phyloP scores from a whole-genome alignment of 345 rosid species.

The Dipteronia dyeriana region DNA sequence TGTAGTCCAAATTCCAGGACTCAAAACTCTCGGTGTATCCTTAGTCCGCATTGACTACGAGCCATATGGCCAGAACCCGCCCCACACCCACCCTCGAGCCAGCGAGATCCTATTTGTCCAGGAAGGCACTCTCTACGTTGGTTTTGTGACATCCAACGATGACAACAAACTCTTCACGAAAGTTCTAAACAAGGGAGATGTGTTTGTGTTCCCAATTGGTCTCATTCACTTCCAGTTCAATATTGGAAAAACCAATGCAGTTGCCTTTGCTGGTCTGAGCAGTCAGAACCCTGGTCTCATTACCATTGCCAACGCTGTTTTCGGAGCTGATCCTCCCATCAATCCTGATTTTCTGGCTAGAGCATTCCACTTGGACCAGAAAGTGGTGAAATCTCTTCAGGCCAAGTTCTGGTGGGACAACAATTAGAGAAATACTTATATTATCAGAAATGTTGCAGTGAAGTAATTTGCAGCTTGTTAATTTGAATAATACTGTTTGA shows the following conservation, averaged over 20 bases:
- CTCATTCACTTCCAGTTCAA: slow-evolving; percentile 37
- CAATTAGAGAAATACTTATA: not conserved
- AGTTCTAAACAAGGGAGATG: slow-evolving; percentile 29
- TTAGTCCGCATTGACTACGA: slow-evolving; percentile 31
- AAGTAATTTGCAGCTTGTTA: no score
- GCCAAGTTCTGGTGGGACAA: slow-evolving; percentile 15
- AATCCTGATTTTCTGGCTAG: slow-evolving; percentile 23
- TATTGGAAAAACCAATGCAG: slow-evolving; percentile 26
- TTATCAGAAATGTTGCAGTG: no score
- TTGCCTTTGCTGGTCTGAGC: slow-evolving; percentile 23
- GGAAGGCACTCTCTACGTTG: slow-evolving; percentile 25
- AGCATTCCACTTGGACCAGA: slow-evolving; percentile 27
- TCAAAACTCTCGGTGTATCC: slow-evolving; percentile 35
- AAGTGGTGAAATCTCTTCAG: slow-evolving; percentile 19
- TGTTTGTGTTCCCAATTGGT: slow-evolving; percentile 38
- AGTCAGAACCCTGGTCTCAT: slow-evolving; percentile 36
- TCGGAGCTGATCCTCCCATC: slow-evolving; percentile 28
- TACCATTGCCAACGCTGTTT: slow-evolving; percentile 25
- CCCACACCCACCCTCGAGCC: slow-evolving; percentile 34
- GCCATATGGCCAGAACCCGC: slow-evolving; percentile 31
- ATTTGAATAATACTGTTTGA: no score
- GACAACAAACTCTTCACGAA: slow-evolving; percentile 25
- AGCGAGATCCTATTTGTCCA: slow-evolving; percentile 21
- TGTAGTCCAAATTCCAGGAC: slow-evolving; percentile 29
- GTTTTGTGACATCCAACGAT: slow-evolving; percentile 26